Conservation (phyloP, 2,329 filamentous ascomycete genomes). For the Elsinoe australis region DNA sequence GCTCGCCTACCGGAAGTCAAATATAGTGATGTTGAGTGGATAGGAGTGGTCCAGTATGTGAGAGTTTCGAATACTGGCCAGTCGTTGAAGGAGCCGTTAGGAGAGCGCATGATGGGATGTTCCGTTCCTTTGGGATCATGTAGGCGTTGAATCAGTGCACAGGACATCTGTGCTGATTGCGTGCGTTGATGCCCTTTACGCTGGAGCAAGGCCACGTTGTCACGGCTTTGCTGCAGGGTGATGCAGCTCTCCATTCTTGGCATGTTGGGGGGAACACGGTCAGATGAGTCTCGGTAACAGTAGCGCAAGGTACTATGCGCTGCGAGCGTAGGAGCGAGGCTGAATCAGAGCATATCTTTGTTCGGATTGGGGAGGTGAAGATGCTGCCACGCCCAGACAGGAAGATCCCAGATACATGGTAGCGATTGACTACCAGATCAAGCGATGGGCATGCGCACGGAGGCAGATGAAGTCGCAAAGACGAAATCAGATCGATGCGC, state of each 20-base stretch:
- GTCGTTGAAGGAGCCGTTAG: not conserved
- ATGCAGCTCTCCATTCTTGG: not conserved
- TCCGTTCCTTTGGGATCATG: not conserved
- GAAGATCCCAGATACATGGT: not conserved
- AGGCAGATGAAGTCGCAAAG: conserved; percentile 1
- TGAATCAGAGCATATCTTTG: too few species aligned
- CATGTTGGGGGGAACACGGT: not conserved
- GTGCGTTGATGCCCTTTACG: conserved; percentile 3
- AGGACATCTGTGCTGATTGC: too few species aligned
- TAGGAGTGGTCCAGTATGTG: not conserved
- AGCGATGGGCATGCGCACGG: conserved; percentile 6
- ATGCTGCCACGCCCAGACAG: conserved; percentile 7
- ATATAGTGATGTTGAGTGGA: conserved; percentile 1
- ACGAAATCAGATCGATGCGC: conserved; percentile 2
- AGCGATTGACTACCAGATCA: not conserved
- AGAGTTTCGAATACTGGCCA: not conserved
- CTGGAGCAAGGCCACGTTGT: conserved; percentile 11
- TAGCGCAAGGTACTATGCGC: too few species aligned
- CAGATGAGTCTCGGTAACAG: not conserved
- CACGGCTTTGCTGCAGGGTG: not conserved
- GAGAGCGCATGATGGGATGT: conserved; percentile 1
- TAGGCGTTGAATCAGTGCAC: conserved; percentile 3
- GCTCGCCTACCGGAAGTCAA: conserved; percentile 8
- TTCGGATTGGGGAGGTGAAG: too few species aligned
- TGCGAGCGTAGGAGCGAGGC: too few species aligned